A percentile compares a stretch with the other conserved stretches of the same genome.
Evolutionary conservation across 208 protist genomes (phyloP).

Genomic region (Jaenimonas drosophilae): DNA sequence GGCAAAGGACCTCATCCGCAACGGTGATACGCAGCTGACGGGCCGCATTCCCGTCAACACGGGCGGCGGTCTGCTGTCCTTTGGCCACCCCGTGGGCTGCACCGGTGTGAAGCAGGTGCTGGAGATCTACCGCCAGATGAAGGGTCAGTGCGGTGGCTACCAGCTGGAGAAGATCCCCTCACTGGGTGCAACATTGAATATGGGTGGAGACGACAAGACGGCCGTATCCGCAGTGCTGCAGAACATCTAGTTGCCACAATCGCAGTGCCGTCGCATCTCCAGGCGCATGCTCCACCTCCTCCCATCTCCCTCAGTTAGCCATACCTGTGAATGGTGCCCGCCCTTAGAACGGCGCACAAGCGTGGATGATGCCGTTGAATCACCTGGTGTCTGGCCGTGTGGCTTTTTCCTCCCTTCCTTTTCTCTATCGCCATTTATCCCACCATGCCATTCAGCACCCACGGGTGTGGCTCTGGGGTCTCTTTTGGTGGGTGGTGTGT

Average conservation of each 20-base stretch:
- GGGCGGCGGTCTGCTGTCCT: conserved; percentile 82
- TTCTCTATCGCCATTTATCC: not conserved
- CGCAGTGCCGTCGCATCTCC: not conserved
- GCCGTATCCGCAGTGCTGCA: conserved; percentile 74
- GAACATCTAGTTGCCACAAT: conserved; percentile 45
- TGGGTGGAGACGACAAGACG: conserved; percentile 92
- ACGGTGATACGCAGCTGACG: conserved; percentile 61
- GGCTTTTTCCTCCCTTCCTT: too few species aligned
- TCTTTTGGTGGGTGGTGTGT: too few species aligned
- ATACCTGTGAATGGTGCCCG: too few species aligned
- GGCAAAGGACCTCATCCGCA: conserved; percentile 66
- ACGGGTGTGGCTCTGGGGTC: too few species aligned
- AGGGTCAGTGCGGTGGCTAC: conserved; percentile 83
- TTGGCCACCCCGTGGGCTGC: conserved; percentile 87
- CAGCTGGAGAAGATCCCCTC: conserved; percentile 76
- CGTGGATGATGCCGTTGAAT: too few species aligned
- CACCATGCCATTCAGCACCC: conserved; percentile 1
- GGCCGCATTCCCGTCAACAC: conserved; percentile 87
- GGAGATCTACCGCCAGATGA: conserved; percentile 91
- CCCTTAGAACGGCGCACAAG: too few species aligned
- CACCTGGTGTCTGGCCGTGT: too few species aligned
- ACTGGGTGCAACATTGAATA: conserved; percentile 83
- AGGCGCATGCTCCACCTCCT: not conserved
- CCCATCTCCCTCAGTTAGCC: too few species aligned
- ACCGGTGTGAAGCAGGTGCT: conserved; percentile 90